These are phyloP conservation scores for Ophiostoma australiae DNA, from an alignment of 2,329 filamentous ascomycete genomes.

Conservation along the genomic window DNA sequence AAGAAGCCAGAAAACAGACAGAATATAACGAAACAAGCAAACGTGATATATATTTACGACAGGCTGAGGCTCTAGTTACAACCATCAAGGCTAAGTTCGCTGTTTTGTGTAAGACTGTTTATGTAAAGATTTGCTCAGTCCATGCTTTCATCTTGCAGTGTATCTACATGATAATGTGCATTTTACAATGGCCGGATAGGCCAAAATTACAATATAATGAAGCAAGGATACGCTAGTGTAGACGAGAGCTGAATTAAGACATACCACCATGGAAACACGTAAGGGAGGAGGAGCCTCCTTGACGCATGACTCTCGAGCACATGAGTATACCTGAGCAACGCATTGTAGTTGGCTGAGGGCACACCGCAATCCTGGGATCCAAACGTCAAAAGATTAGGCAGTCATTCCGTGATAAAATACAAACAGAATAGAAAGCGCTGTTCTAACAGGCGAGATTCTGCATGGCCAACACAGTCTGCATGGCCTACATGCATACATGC, in stretches of 20 bases:
- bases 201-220: not conserved
- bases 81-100: no score
- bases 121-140: no score
- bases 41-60: not conserved
- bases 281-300: not conserved
- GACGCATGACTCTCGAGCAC: not conserved
- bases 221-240: not conserved
- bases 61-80: not conserved
- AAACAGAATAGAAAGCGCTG: not conserved
- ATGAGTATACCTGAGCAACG: not conserved
- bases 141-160: no score
- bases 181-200: not conserved
- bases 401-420: not conserved
- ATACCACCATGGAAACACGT: not conserved
- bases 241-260: not conserved
- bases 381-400: not conserved
- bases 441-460: not conserved
- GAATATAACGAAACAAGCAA: not conserved
- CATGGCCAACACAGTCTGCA: constrained; percentile 10
- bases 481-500: constrained; percentile 11
- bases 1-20: not conserved
- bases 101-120: no score
- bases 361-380: not conserved
- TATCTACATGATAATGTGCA: not conserved
- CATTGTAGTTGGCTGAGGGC: not conserved